Evolutionary conservation across 768 basidiomycete species (phyloP), one percentile per base, ranked within the genome.

Genomic region (Serendipita sp.): DNA sequence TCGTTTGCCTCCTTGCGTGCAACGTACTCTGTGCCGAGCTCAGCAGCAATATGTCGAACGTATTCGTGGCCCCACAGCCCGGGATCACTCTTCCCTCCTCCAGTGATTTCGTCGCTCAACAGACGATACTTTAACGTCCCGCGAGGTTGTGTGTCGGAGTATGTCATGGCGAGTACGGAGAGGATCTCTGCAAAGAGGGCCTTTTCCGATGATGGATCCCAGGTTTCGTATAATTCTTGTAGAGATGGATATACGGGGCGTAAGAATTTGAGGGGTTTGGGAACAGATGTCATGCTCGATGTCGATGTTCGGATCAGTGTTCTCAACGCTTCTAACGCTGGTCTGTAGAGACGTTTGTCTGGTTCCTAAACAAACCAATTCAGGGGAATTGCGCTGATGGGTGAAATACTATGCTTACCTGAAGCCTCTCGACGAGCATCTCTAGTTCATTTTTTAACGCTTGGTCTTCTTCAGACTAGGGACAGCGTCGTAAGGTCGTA

Each of bases 41-140:
- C 96, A 1, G 95, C 86, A 11, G 96, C 90, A 50, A 99, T 81
- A 71, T 99, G 95, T 34, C 95, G 85, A 61, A 98, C 90, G 70
- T 99, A 99, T 77, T 99, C 96, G 71, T 99, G 94, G 2, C 96
- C 96, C 96, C 96, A 99, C 33, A 84, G 80, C n/a, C 95, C 94
- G 0, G 96, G 94, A 67, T 92, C 90, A 2, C 86, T 79, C 22
- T 89, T 81, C 2, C 83, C 81, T 2, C 86, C 81, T 42, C 82
- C 77, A 1, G 33, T 34, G 56, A 86, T 76, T 17, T 85, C 81
- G 7, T 84, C 82, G 4, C 90, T 86, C 38, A 93, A 78, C 22
- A 98, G 81, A 51, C 94, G 88, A 75, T 96, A 98, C 65, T 84
- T 83, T 30, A 99, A 84, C 2, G 96, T 99, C 63, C 95, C 95